phyloP scores from a whole-genome alignment of 2,329 filamentous ascomycete species.

The Trichoderma sp. region DNA sequence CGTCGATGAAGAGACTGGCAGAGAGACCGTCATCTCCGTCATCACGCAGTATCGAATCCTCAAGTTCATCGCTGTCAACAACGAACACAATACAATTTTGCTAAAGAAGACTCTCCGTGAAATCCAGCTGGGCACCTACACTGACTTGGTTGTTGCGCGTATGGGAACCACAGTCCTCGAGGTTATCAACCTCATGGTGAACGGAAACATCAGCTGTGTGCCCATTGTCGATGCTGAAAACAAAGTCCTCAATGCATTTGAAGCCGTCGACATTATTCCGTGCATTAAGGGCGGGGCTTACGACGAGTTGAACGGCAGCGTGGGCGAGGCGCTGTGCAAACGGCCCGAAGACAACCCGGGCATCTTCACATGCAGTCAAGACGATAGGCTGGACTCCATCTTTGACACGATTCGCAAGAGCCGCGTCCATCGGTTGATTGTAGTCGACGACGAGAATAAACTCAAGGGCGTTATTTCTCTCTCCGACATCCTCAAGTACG shows the following conservation, averaged over 20 bases:
- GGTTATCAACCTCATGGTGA: constrained; percentile 89
- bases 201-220: constrained; percentile 89
- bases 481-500: constrained; percentile 95
- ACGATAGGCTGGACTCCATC: constrained; percentile 90
- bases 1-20: constrained; percentile 86
- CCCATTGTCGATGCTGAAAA: constrained; percentile 80
- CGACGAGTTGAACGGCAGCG: constrained; percentile 79
- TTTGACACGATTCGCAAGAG: constrained; percentile 97
- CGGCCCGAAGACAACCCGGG: constrained; percentile 88
- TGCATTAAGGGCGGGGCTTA: constrained; percentile 92
- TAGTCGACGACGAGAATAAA: constrained; percentile 85
- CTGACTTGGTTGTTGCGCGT: constrained; percentile 71
- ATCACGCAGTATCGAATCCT: constrained; percentile 98
- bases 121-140: constrained; percentile 80
- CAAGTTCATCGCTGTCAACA: constrained; percentile 97
- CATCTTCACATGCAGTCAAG: constrained; percentile 91
- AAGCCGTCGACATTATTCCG: constrained; percentile 94
- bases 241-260: constrained; percentile 89
- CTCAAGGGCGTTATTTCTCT: constrained; percentile 88
- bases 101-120: constrained; percentile 84
- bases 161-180: constrained; percentile 93
- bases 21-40: constrained; percentile 91
- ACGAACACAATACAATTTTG: constrained; percentile 77
- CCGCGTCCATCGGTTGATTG: constrained; percentile 85
- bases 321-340: constrained; percentile 85